Evolutionary conservation across 495 filamentous ascomycete species (phyloP).

Genomic region (Xylaria venustula): DNA sequence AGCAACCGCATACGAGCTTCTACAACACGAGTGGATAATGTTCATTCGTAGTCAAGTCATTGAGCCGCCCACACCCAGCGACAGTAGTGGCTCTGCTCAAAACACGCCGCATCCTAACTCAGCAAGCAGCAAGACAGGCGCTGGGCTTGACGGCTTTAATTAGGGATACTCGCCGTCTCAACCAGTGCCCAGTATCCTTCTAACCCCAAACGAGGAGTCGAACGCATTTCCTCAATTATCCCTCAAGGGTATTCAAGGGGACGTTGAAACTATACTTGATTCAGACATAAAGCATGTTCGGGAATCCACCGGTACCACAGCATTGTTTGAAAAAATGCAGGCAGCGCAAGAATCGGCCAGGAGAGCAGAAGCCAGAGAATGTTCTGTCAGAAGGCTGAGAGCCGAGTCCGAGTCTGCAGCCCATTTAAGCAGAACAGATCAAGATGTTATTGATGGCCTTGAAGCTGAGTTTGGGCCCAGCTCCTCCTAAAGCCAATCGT

Average conservation of each 20-base stretch:
- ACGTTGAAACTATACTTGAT: neutral
- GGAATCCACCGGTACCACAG: neutral
- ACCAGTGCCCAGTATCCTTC: slow-evolving; percentile 18
- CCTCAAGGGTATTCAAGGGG: neutral
- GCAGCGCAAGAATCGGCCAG: slow-evolving; percentile 25
- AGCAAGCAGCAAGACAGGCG: slow-evolving; percentile 22
- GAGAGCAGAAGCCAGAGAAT: slow-evolving; percentile 24
- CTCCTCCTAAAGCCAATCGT: slow-evolving; percentile 23
- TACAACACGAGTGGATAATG: slow-evolving; percentile 96
- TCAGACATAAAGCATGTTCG: neutral
- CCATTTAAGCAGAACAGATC: neutral
- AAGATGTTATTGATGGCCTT: neutral
- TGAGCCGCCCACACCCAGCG: slow-evolving; percentile 53
- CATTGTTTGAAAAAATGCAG: slow-evolving; percentile 13
- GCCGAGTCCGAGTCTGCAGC: slow-evolving; percentile 24
- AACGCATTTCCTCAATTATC: neutral
- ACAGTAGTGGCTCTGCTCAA: slow-evolving; percentile 40
- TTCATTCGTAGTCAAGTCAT: slow-evolving; percentile 55
- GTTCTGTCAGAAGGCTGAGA: slow-evolving; percentile 11
- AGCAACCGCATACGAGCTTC: slow-evolving; percentile 79
- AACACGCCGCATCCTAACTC: slow-evolving; percentile 32
- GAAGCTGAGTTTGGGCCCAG: slow-evolving; percentile 21
- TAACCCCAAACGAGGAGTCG: slow-evolving; percentile 13
- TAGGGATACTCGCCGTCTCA: slow-evolving; percentile 25
- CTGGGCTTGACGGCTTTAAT: slow-evolving; percentile 28